Evolutionary conservation across 257 asterid genomes (phyloP), one percentile per base, ranked within the genome.

Genomic region (Scutellaria galericulata): DNA sequence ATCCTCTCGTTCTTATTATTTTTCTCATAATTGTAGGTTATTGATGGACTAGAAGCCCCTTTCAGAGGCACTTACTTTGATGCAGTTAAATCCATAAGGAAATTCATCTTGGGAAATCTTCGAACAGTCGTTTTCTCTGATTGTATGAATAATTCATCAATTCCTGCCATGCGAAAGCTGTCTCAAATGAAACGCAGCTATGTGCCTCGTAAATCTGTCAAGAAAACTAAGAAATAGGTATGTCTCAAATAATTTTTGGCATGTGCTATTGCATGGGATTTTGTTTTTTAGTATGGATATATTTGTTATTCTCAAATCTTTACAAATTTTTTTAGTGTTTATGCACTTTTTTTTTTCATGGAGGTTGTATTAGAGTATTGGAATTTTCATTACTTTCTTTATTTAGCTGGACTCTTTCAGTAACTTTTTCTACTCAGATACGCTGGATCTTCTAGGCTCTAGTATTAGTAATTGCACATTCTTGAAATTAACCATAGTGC

Each of bases 71-170:
- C 81, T 64, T 81, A 76, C 73, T 63, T 71, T 56, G 83, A 86
- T 51, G 78, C 80, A 11, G 76, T 93, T n/a, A 75, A 79, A 69
- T 72, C 83, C 71, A 61, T 88, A 55, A 87, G 86, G 89, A 79
- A 78, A 72, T 72, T 70, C 70, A 86, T 91, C 73, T 69, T 85
- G 50, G 89, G 87, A 75, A 85, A 64, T 80, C 86, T 78, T 62
- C 89, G 80, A 68, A 84, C 88, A 7, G 87, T 87, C 42, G 83
- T 88, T 72, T 93, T 91, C 76, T 72, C 84, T 65, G 89, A 87
- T 73, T 68, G 82, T 81, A 60, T 52, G 67, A 83, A 74, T 71
- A 70, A 65, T 40, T 70, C 66, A 37, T 82, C 85, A 73, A 62
- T 58, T 45, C 59, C 82, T 62, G 71, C 66, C 64, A 50, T 73